Evolutionary conservation across 2,329 filamentous ascomycete genomes (phyloP).

Genomic region (Arachnopeziza araneosa): DNA sequence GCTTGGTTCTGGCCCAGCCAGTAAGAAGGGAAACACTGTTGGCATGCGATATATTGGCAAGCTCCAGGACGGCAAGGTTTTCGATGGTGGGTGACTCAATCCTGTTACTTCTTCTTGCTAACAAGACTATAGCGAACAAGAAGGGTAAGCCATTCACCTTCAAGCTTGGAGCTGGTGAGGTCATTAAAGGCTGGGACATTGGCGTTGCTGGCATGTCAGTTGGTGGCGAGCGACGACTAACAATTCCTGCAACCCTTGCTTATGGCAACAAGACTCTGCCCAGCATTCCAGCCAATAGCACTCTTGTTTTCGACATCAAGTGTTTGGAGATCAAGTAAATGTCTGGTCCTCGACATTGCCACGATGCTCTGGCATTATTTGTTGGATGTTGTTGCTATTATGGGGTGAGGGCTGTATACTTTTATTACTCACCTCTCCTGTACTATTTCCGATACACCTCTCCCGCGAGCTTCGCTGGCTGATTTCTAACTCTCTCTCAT

Average conservation of each 20-base stretch:
- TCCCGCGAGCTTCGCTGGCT: slow-evolving; percentile 13
- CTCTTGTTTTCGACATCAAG: slow-evolving; percentile 88
- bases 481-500: slow-evolving; percentile 14
- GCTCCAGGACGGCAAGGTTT: slow-evolving; percentile 88
- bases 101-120: not conserved
- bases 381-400: slow-evolving; percentile 12
- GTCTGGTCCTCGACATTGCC: not conserved
- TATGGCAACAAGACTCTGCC: slow-evolving; percentile 82
- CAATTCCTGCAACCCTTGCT: slow-evolving; percentile 78
- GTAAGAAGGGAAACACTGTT: slow-evolving; percentile 86
- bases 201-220: slow-evolving; percentile 88
- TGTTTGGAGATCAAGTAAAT: slow-evolving; percentile 74
- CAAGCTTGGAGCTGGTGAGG: slow-evolving; percentile 89
- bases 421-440: slow-evolving; percentile 21
- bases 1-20: slow-evolving; percentile 73
- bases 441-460: slow-evolving; percentile 24
- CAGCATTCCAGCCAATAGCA: slow-evolving; percentile 88
- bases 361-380: not conserved
- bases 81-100: slow-evolving; percentile 64
- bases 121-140: slow-evolving; percentile 70
- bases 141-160: slow-evolving; percentile 97
- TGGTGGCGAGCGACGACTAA: slow-evolving; percentile 89
- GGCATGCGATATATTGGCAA: slow-evolving; percentile 98
- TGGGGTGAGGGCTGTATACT: slow-evolving; percentile 12
- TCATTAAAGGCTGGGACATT: slow-evolving; percentile 99